Base-by-base conservation (phyloP, 495 filamentous ascomycete species). In the Neurospora intermedia region DNA sequence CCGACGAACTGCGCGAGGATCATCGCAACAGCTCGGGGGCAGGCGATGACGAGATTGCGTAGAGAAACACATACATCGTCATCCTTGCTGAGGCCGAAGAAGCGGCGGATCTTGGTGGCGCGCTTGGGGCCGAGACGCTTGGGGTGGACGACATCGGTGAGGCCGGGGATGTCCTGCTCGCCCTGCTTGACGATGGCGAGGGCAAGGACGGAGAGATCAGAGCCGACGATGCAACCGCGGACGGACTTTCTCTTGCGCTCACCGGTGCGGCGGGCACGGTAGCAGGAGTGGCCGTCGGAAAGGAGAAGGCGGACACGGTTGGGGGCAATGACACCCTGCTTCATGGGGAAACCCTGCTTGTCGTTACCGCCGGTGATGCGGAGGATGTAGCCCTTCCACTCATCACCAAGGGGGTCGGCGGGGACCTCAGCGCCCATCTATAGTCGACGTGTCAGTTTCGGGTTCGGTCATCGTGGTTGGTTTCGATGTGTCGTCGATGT, bases 311-410 rank as follows among this genome's bases (percentile, higher is more conserved):
- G 91, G 85, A 98, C 96, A 92, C 96, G 94, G 83, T 93, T 97
- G 75, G 96, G 96, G 81, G 97, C 94, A 90, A 99, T 92, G 80
- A 96, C 94, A 86, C 96, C 96, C 90, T 99, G 96, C 92, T 98
- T 98, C 96, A 99, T 99, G 75, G 96, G 96, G 89, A 99, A 99
- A 87, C 96, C 96, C 88, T 99, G 96, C 92, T 99, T 99, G 92
- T 99, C 96, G 91, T 99, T 99, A 84, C 96, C 96, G 83, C 96
- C 96, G 80, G 96, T 99, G 87, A 99, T 98, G 83, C 91, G 92
- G 90, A 94, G 91, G 86, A 96, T 90, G 87, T 98, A 99, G 84
- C 96, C 96, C 88, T 96, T 96, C 92, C 95, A 99, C 87, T 99
- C 96, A 82, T 97, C 92, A 77, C 96, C 96, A 80, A 99, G 90